Evolutionary conservation across 305 asterid species (phyloP), one percentile per base, ranked within the genome.

Genomic region (Fraxinus floribunda): DNA sequence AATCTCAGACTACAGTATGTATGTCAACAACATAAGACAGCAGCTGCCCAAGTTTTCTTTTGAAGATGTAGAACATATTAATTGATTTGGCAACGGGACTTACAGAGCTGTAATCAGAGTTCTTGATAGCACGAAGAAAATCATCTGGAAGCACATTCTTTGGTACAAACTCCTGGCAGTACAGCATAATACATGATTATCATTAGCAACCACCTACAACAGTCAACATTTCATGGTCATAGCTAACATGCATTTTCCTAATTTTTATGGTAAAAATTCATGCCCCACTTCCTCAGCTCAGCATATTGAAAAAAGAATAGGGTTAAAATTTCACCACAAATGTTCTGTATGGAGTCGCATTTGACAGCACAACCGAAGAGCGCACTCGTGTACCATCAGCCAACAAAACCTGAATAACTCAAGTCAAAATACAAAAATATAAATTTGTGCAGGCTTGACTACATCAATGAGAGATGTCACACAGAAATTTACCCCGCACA

Each of bases 291-390:
- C 8, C 75, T 29, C 75, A 30, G 75, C 24, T 7, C 68, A 46
- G 22, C 11, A 36, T 44, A 79, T 79, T 78, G 81, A 80, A 84
- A 79, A 64, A 75, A n/a, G 82, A 80, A 38, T 11, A 72, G 79
- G 62, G 64, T 36, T 36, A 60, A 78, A 79, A 83, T 22, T 78
- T 91, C 81, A 95, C 99, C 97, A 80, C 82, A 86, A 95, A 95
- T 86, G 98, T 95, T 84, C 82, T 93, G 94, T 94, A 93, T n/a
- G 99, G 98, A 44, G 99, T 95, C 66, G 99, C 99, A 85, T 94
- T 95, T 55, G 99, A 95, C 84, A 94, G 91, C 64, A 95, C 97
- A 86, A 89, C 91, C 76, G 97, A 94, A 84, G 99, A 92, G 75
- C 80, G 90, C 84, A 95, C 87, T 89, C 78, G 46, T 49, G 89